Base-by-base conservation (phyloP, 73 alveolate species). In the Paramecium tetraurelia region DNA sequence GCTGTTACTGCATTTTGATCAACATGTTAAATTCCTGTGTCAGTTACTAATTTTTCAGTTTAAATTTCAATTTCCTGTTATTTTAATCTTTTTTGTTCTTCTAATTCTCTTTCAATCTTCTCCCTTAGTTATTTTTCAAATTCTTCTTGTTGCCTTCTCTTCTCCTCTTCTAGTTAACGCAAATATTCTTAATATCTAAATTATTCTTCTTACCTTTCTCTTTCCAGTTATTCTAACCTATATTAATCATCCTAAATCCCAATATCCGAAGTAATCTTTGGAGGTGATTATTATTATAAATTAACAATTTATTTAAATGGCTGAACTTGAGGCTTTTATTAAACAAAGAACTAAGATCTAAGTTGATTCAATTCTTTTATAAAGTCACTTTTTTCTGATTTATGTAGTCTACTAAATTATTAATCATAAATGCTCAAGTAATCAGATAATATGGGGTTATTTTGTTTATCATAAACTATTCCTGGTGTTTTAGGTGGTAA, bases 1-100 rank as follows among this genome's bases (percentile, higher is more conserved):
- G 90, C 90, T 80, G 90, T 44, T 9, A 80, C 90, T 22, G 90
- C 90, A 80, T 80, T 80, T 21, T 80, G 18, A 80, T 80, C 90
- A 8, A 43, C 57, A 80, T 80, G 90, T n/a, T 80, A 80, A 31
- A 80, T 46, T 22, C 90, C 90, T 31, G 75, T 48, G 21, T 46
- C 57, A 24, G 70, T 80, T 3, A 31, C 43, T 24, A 40, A 10
- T 44, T 29, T 27, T 22, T 80, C 90, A 18, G 90, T 80, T 80
- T 80, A 44, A 43, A 48, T 46, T 46, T 80, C 70, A 44, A 48
- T 24, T 46, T 80, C 90, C 24, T 80, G 21, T 48, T 80, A 46
- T 43, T 80, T 80, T 8, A 41, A 22, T 46, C 90, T 80, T 12
- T 11, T 21, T 24, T 80, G 21, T 20, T 80, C 76, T 80, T 48